Evolutionary conservation across 169 alveolate species (phyloP).

Genomic region (Besnoitia besnoiti): DNA sequence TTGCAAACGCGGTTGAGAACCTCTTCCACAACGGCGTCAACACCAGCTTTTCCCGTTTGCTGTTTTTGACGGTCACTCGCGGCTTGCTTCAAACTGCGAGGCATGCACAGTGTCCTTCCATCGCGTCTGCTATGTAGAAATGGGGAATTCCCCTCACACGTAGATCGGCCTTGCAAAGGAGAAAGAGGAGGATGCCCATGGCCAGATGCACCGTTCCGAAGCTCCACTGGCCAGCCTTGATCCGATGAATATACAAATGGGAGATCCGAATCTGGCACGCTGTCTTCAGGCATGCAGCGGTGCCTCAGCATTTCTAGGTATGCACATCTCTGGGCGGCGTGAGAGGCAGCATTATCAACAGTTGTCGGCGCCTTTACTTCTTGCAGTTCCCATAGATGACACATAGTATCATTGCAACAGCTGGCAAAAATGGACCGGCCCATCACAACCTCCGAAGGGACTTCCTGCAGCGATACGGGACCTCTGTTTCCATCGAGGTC

Average conservation of each 20-base stretch:
- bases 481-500: slow-evolving; percentile 58
- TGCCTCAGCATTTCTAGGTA: slow-evolving; percentile 21
- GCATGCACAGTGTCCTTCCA: background rate
- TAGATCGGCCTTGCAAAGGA: background rate
- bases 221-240: slow-evolving; percentile 19
- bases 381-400: slow-evolving; percentile 24
- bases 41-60: background rate
- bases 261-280: background rate
- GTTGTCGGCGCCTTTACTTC: background rate
- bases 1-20: slow-evolving; percentile 18
- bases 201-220: background rate
- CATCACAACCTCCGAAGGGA: slow-evolving; percentile 25
- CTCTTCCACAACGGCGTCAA: slow-evolving; percentile 20
- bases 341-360: background rate
- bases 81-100: slow-evolving; percentile 12
- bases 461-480: background rate
- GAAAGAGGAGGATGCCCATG: background rate
- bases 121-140: slow-evolving; percentile 18
- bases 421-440: slow-evolving; percentile 49
- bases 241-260: background rate
- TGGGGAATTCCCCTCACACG: background rate
- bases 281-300: slow-evolving; percentile 32
- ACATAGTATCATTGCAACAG: slow-evolving; percentile 34
- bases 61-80: slow-evolving; percentile 14
- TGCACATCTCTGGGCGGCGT: slow-evolving; percentile 16